Conservation (phyloP, 148 eudicot genomes). For the Bassia scoparia region DNA sequence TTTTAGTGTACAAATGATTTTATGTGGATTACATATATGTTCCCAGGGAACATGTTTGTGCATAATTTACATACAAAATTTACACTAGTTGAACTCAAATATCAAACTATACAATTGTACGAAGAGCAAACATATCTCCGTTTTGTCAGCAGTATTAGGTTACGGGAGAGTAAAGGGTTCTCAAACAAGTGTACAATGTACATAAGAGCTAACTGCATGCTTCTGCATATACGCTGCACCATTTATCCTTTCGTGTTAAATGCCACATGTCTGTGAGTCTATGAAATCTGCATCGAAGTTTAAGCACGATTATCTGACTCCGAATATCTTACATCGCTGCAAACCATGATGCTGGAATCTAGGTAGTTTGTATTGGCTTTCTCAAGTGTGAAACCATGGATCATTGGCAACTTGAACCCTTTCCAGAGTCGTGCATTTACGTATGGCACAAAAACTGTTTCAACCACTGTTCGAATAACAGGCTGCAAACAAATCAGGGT, state of each 20-base stretch:
- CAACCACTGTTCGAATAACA: slow-evolving; percentile 56
- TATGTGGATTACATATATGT: no score
- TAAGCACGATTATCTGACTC: slow-evolving; percentile 16
- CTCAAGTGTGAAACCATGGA: slow-evolving; percentile 58
- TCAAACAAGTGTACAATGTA: not conserved
- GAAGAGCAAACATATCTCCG: not conserved
- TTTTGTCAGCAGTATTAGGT: not conserved
- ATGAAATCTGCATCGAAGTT: slow-evolving; percentile 4
- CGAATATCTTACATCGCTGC: slow-evolving; percentile 52
- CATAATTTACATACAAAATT: not conserved
- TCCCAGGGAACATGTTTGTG: no score
- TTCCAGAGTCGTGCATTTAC: slow-evolving; percentile 51
- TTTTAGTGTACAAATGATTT: no score
- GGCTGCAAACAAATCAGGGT: slow-evolving; percentile 56
- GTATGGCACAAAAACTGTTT: slow-evolving; percentile 66
- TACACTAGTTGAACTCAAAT: not conserved
- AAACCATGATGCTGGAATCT: slow-evolving; percentile 41
- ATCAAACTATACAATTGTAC: slow-evolving; percentile 2
- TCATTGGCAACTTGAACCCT: slow-evolving; percentile 70
- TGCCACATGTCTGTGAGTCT: slow-evolving; percentile 8
- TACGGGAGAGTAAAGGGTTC: not conserved
- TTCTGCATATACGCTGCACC: not conserved
- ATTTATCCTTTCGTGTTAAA: not conserved
- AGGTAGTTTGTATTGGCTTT: slow-evolving; percentile 51
- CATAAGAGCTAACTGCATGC: not conserved